phyloP scores from a whole-genome alignment of 2,329 filamentous ascomycete species.

The Akanthomyces uredinophilus region DNA sequence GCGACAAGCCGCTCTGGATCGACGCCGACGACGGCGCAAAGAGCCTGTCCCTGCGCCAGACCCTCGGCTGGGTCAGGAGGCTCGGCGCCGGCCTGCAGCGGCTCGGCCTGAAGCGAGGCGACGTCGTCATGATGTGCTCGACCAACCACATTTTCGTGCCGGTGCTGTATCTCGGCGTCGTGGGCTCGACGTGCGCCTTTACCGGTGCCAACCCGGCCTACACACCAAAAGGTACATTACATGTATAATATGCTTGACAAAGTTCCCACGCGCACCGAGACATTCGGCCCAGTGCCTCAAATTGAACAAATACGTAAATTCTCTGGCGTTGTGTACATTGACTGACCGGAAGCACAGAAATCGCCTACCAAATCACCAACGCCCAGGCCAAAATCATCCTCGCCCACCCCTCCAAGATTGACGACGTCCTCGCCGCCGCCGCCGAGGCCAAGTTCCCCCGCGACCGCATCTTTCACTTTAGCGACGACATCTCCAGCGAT shows the following conservation, averaged over 20 bases:
- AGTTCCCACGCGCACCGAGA: too few species aligned
- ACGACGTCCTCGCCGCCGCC: constrained; percentile 39
- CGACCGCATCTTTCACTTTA: constrained; percentile 43
- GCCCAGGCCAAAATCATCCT: constrained; percentile 45
- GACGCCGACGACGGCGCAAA: constrained; percentile 41
- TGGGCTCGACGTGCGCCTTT: constrained; percentile 48
- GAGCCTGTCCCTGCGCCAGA: constrained; percentile 41
- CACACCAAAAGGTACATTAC: constrained; percentile 39
- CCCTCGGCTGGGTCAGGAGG: constrained; percentile 46
- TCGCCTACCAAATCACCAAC: constrained; percentile 46
- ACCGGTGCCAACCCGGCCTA: constrained; percentile 50
- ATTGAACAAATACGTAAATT: too few species aligned
- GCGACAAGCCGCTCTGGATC: constrained; percentile 48
- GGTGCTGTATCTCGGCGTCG: constrained; percentile 47
- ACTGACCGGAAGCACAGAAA: constrained; percentile 35
- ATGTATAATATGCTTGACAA: too few species aligned
- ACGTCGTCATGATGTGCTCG: constrained; percentile 50
- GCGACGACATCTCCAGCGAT: constrained; percentile 30
- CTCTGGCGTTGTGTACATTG: too few species aligned
- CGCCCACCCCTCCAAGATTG: constrained; percentile 42
- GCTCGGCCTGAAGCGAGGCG: constrained; percentile 40
- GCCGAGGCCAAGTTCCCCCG: constrained; percentile 34
- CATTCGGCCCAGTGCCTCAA: too few species aligned
- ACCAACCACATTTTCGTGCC: constrained; percentile 53
- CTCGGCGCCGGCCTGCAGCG: constrained; percentile 44